A percentile compares a stretch with the other conserved stretches of the same genome.
phyloP scores from a whole-genome alignment of 345 rosid species.

The Arabidopsis arenosa region DNA sequence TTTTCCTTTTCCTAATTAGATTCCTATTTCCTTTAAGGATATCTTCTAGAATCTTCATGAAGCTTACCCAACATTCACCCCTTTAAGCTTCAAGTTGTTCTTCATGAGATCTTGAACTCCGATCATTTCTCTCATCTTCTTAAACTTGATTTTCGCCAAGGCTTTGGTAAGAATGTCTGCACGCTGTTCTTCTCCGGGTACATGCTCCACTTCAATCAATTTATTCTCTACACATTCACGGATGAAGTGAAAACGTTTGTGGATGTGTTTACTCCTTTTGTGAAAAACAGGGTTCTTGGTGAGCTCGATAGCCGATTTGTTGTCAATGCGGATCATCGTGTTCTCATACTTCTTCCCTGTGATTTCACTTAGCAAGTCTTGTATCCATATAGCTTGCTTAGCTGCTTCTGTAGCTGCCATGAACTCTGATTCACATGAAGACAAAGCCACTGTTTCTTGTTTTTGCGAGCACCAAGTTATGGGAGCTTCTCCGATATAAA shows the following conservation, averaged over 20 bases:
- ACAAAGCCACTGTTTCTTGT: not conserved
- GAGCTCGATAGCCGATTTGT: not conserved
- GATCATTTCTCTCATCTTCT: not conserved
- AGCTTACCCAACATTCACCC: not conserved
- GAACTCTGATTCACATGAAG: not conserved
- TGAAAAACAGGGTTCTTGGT: not conserved
- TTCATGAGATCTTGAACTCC: not conserved
- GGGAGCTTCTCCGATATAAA: not conserved
- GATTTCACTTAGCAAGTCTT: not conserved
- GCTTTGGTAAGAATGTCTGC: not conserved
- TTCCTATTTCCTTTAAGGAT: too few species aligned
- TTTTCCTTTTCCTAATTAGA: too few species aligned
- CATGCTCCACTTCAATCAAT: not conserved
- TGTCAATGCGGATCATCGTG: not conserved
- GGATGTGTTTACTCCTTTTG: not conserved
- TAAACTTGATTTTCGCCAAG: not conserved
- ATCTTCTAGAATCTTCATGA: too few species aligned
- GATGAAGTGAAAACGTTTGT: not conserved
- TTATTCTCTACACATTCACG: not conserved
- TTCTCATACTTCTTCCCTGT: not conserved
- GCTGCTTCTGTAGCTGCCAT: not conserved
- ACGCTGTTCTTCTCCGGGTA: not conserved
- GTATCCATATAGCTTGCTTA: not conserved
- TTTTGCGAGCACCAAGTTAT: not conserved
- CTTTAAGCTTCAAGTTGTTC: not conserved